Conservation (phyloP, 805 yeast genomes). For the Wickerhamiella lipophila region DNA sequence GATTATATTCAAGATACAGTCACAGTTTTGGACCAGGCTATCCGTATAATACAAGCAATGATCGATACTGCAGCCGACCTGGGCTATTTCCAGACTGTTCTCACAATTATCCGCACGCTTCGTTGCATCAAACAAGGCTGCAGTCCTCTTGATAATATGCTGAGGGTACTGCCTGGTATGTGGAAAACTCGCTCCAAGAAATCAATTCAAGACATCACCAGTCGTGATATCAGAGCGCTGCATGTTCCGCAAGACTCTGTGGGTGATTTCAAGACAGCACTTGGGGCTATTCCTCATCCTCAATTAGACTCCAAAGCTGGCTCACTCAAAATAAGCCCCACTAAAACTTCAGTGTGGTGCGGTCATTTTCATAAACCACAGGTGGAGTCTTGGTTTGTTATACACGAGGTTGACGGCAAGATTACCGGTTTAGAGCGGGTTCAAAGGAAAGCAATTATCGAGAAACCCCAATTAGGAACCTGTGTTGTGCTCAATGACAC, state of each 20-base stretch:
- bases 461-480: slow-evolving; percentile 11
- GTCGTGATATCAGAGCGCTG: slow-evolving; percentile 30
- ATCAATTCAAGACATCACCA: slow-evolving; percentile 25
- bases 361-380: slow-evolving; percentile 83
- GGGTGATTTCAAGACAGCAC: slow-evolving; percentile 41
- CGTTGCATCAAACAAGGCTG: slow-evolving; percentile 73
- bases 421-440: slow-evolving; percentile 61
- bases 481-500: slow-evolving; percentile 22
- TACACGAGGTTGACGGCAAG: slow-evolving; percentile 42
- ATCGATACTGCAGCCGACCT: slow-evolving; percentile 80
- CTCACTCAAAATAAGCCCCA: slow-evolving; percentile 28
- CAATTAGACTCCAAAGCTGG: slow-evolving; percentile 18
- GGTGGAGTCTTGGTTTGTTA: slow-evolving; percentile 84
- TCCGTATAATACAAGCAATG: slow-evolving; percentile 86
- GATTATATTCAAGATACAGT: slow-evolving; percentile 91
- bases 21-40: slow-evolving; percentile 82
- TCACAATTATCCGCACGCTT: slow-evolving; percentile 56
- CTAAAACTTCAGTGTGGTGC: slow-evolving; percentile 42
- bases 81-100: slow-evolving; percentile 54
- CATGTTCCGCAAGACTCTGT: slow-evolving; percentile 33
- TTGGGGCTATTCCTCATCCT: slow-evolving; percentile 52
- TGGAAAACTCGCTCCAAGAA: slow-evolving; percentile 11
- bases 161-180: slow-evolving; percentile 18
- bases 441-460: slow-evolving; percentile 37
- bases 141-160: slow-evolving; percentile 15